Percentiles rank a stretch among this genome's conserved stretches.
Conservation (phyloP, 768 basidiomycete species). For the Pholiota molesta region DNA sequence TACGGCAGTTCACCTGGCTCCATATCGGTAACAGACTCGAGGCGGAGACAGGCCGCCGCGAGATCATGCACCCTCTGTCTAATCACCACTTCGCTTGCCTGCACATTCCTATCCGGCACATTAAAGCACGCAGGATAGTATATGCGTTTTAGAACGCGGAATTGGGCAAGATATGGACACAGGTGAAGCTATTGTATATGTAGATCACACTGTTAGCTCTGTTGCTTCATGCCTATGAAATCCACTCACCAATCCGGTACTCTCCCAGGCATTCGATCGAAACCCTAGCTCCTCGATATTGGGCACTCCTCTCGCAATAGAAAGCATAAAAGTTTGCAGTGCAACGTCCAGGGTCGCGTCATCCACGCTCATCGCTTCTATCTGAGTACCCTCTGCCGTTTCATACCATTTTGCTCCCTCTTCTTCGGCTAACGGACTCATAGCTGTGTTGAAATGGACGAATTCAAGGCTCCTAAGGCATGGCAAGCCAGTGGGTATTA, state of each 20-base stretch:
- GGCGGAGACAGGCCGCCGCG: neutral
- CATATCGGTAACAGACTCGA: neutral
- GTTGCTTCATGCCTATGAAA: neutral
- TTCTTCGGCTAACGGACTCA: neutral
- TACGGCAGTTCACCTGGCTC: neutral
- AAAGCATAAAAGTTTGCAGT: neutral
- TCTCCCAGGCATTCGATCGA: neutral
- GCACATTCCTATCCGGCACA: neutral
- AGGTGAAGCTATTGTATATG: neutral
- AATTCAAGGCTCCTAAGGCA: neutral
- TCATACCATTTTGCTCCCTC: neutral
- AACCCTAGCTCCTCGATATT: neutral
- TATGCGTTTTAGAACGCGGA: neutral
- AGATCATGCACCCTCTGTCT: neutral
- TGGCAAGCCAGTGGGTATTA: neutral
- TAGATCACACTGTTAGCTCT: neutral
- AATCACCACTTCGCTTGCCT: neutral
- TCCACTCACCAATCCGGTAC: neutral
- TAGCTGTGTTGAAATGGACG: neutral
- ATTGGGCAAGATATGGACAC: neutral
- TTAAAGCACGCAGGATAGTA: neutral
- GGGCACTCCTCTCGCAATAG: neutral
- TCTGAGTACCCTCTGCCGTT: neutral
- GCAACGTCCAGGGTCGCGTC: neutral
- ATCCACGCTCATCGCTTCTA: neutral